These are phyloP conservation scores for Podila clonocystis DNA, from an alignment of 192 early-diverging fungal genomes.

Conservation along the genomic window DNA sequence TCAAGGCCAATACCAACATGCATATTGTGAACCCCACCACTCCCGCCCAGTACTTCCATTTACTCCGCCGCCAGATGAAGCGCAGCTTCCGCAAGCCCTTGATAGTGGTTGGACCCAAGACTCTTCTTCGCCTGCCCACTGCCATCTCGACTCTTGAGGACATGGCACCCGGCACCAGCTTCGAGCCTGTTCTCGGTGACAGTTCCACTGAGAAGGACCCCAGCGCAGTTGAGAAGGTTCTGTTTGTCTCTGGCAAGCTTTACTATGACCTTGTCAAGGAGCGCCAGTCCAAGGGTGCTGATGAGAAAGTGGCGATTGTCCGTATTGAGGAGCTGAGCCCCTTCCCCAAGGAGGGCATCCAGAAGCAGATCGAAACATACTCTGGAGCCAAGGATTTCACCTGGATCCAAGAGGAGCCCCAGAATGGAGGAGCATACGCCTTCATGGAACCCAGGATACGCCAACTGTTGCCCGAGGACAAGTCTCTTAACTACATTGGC, in stretches of 20 bases:
- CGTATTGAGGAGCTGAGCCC: constrained; percentile 93
- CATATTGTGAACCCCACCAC: constrained; percentile 93
- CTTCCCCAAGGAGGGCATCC: constrained; percentile 81
- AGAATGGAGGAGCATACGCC: constrained; percentile 90
- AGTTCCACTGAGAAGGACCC: constrained; percentile 53
- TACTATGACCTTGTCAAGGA: constrained; percentile 94
- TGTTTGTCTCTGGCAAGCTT: constrained; percentile 92
- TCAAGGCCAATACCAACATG: constrained; percentile 88
- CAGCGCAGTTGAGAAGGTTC: constrained; percentile 66
- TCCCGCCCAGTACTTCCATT: constrained; percentile 96
- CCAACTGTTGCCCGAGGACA: constrained; percentile 70
- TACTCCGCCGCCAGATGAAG: constrained; percentile 91
- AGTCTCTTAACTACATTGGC: constrained; percentile 74
- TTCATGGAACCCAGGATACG: constrained; percentile 89
- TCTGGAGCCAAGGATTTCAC: constrained; percentile 70
- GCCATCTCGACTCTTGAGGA: constrained; percentile 80
- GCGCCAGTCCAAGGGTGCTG: constrained; percentile 63
- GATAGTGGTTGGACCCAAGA: constrained; percentile 84
- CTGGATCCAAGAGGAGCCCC: constrained; percentile 93
- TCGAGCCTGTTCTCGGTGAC: constrained; percentile 84
- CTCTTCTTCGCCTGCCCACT: constrained; percentile 68
- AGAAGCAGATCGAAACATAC: constrained; percentile 71
- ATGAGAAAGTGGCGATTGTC: constrained; percentile 79
- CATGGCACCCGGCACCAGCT: constrained; percentile 87
- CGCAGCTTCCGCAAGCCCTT: constrained; percentile 95